These are phyloP conservation scores for Dendrobium nobile DNA, from an alignment of 106 monocot species.

Conservation along the genomic window DNA sequence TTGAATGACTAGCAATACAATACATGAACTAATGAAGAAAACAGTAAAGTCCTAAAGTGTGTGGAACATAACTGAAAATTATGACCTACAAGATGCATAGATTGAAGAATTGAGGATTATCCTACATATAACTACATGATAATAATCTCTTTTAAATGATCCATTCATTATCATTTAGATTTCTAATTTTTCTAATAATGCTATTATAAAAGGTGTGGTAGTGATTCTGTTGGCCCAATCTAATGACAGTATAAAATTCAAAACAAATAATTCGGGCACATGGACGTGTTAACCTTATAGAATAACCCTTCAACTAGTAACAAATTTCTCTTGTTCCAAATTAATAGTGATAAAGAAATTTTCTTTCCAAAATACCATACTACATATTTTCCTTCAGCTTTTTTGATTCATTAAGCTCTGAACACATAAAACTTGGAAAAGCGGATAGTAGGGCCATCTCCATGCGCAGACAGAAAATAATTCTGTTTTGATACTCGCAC, in stretches of 20 bases:
- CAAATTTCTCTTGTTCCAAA: background rate
- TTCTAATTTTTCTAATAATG: background rate
- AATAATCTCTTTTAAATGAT: background rate
- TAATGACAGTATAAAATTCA: background rate
- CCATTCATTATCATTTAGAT: background rate
- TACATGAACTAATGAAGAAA: background rate
- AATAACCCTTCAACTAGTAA: background rate
- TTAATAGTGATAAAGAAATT: background rate
- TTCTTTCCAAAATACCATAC: background rate
- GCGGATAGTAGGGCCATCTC: background rate
- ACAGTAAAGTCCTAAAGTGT: background rate
- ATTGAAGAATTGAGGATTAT: background rate
- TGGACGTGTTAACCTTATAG: background rate
- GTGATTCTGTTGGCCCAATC: background rate
- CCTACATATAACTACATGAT: background rate
- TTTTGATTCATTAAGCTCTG: background rate
- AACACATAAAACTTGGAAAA: background rate
- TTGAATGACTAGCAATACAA: background rate
- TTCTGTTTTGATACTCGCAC: background rate
- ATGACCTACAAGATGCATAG: background rate
- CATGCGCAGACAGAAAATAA: background rate
- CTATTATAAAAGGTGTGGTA: background rate
- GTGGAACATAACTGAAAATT: background rate
- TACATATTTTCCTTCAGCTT: background rate
- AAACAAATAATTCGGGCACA: background rate